Evolutionary conservation across 768 basidiomycete genomes (phyloP), one percentile per base, ranked within the genome.

Genomic region (Pholiota molesta): DNA sequence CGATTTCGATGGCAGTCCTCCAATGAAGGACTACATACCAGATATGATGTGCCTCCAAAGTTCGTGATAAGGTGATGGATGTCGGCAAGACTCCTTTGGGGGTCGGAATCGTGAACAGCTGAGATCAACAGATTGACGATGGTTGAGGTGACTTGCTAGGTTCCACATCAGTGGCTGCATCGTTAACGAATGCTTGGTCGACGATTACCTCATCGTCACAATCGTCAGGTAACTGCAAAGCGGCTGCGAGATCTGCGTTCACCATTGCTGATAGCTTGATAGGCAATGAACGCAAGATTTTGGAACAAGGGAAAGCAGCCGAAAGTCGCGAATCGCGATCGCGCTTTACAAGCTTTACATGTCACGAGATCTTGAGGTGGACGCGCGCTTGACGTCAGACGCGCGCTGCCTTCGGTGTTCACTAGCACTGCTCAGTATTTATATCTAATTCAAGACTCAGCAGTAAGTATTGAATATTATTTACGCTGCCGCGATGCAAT

Each of bases 41-140:
- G 65, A 63, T 61, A 62, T 17, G 59, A 58, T 37, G 64, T 61
- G 8, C 53, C 66, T 37, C 68, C 66, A 10, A 65, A 61, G 31
- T 66, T 62, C 5, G 62, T 68, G 16, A 80, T 68, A 14, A 73
- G 63, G 23, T 69, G 68, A 55, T 73, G 73, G 37, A 80, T 68
- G 31, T 75, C 72, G 4, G 70, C 66, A n/a, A 79, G 66, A 5
- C 68, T 69, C 21, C 69, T 64, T 35, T 37, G 37, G 26, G 76
- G 74, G 17, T 67, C 56, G 23, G 62, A 61, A 62, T 80, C 79
- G 35, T 73, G 68, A 17, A 67, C 69, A 5, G 77, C 77, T 26
- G 78, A 77, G 21, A 73, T 75, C 2, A 81, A 54, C 37, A 79
- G 71, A 28, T 75, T 74, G 16, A 73, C 64, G 28, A 81, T 66